Evolutionary conservation across 164 flowering plant genomes (phyloP).

Genomic region (Tinospora cordifolia): DNA sequence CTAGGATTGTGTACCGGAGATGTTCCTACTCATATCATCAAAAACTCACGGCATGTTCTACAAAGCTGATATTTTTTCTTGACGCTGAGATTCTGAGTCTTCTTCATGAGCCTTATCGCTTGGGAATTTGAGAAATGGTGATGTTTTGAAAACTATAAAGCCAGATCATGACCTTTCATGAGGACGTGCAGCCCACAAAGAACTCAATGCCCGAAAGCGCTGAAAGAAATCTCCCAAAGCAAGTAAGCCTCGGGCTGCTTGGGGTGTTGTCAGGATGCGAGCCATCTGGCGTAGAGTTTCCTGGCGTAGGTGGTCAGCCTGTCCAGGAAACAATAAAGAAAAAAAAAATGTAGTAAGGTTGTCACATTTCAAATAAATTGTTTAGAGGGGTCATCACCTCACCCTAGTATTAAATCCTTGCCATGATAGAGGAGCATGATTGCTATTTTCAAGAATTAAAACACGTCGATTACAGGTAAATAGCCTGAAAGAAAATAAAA

Average conservation of each 20-base stretch:
- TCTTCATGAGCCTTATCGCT: not conserved
- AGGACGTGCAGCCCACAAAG: conserved; percentile 67
- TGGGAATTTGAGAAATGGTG: not conserved
- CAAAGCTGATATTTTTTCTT: not conserved
- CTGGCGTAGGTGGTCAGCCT: conserved; percentile 86
- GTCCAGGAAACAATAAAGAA: conserved; percentile 8
- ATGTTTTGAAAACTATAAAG: not conserved
- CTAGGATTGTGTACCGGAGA: not conserved
- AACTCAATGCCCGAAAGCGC: conserved; percentile 68
- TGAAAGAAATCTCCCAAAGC: conserved; percentile 81
- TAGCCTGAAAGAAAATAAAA: too few relatives aligned
- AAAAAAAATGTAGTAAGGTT: not conserved
- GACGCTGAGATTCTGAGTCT: not conserved
- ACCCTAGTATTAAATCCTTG: not conserved
- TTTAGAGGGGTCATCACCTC: not conserved
- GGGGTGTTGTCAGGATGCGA: conserved; percentile 59
- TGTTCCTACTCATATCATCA: not conserved
- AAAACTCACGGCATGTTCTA: not conserved
- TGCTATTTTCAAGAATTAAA: not conserved
- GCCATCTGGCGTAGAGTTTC: conserved; percentile 64
- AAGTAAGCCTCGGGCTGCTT: conserved; percentile 73
- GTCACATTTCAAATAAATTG: not conserved
- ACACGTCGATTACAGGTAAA: too few relatives aligned
- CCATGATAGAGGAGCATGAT: not conserved
- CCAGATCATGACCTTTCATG: conserved; percentile 40